Evolutionary conservation across 148 eudicot genomes (phyloP).

Genomic region (Nyssa sinensis): DNA sequence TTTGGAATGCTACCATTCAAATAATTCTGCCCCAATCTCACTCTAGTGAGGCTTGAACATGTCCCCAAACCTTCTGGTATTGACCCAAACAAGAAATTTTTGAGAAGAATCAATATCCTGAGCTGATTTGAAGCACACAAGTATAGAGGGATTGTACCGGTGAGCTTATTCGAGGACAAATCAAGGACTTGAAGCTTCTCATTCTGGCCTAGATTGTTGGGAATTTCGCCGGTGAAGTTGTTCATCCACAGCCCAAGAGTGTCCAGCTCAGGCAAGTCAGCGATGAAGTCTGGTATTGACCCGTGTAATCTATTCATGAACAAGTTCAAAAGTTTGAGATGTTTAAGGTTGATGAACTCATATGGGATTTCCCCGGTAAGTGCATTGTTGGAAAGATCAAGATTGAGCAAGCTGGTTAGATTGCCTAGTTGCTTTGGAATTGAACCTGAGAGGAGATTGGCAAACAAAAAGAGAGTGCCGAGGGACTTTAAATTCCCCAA

Average conservation of each 20-base stretch:
- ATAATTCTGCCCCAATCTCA: slow-evolving; percentile 80
- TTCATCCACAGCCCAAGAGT: slow-evolving; percentile 77
- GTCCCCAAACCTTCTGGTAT: slow-evolving; percentile 67
- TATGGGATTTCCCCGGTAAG: slow-evolving; percentile 77
- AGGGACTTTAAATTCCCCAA: slow-evolving; percentile 62
- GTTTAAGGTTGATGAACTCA: slow-evolving; percentile 49
- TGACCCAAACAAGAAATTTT: slow-evolving; percentile 80
- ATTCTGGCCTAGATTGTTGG: slow-evolving; percentile 63
- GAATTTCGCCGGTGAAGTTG: slow-evolving; percentile 86
- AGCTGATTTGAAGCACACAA: slow-evolving; percentile 73
- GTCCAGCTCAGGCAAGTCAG: slow-evolving; percentile 56
- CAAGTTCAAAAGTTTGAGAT: slow-evolving; percentile 60
- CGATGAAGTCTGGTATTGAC: slow-evolving; percentile 75
- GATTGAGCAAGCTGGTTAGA: slow-evolving; percentile 52
- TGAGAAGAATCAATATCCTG: slow-evolving; percentile 57
- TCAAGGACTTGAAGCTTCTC: slow-evolving; percentile 60
- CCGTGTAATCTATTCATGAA: slow-evolving; percentile 88
- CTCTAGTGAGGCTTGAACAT: slow-evolving; percentile 67
- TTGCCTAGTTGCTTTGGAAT: slow-evolving; percentile 73
- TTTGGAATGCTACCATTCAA: slow-evolving; percentile 88
- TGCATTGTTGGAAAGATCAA: slow-evolving; percentile 77
- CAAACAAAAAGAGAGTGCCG: slow-evolving; percentile 59
- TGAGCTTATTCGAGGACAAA: slow-evolving; percentile 92
- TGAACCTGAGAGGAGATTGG: slow-evolving; percentile 65
- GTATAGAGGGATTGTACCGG: slow-evolving; percentile 79